Evolutionary conservation across 108 stramenopile genomes (phyloP), one percentile per base, ranked within the genome.

Genomic region (Pseudonitzschia multistriata): DNA sequence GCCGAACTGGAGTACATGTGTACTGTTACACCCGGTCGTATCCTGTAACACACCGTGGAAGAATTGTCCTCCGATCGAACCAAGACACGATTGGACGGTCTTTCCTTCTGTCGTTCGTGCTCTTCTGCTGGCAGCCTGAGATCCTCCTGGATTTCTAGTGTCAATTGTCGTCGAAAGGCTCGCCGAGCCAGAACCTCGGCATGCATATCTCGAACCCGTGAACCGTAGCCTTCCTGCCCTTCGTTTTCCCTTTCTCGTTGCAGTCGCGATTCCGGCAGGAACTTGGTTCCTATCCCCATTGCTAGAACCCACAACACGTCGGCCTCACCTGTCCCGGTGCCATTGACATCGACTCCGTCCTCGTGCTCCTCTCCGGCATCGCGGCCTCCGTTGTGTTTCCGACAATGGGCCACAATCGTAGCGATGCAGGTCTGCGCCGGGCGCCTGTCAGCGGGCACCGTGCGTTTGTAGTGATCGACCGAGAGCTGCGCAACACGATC

Each of bases 201-300:
- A 71, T 94, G 93, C 62, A 81, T 53, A 25, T 94, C 93, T 64
- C 92, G 77, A 29, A 93, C 74, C 25, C 81, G 68, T 10, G 47
- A 70, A 11, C 91, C 91, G 74, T 92, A 92, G 6, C 61, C 25
- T 50, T 61, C 19, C 15, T 27, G 6, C 17, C 33, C 34, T 34
- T 48, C 61, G 8, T 19, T 66, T 47, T 71, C 49, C 4, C 56
- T 30, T 54, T 86, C 88, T 33, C 80, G 64, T 27, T 67, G 56
- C 19, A 89, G 34, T 1, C 71, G 50, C 13, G 57, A 33, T 47
- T 84, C 72, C 19, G 90, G 66, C n/a, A 94, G 65, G 75, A 90
- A 94, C 65, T 94, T 94, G 42, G 93, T 94, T 14, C 93, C 93
- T 11, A 91, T 88, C 5, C 93, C 93, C 71, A 94, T 68, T 13